Base-by-base conservation (phyloP, 805 yeast species). In the Sugiyamaella mastotermitis region DNA sequence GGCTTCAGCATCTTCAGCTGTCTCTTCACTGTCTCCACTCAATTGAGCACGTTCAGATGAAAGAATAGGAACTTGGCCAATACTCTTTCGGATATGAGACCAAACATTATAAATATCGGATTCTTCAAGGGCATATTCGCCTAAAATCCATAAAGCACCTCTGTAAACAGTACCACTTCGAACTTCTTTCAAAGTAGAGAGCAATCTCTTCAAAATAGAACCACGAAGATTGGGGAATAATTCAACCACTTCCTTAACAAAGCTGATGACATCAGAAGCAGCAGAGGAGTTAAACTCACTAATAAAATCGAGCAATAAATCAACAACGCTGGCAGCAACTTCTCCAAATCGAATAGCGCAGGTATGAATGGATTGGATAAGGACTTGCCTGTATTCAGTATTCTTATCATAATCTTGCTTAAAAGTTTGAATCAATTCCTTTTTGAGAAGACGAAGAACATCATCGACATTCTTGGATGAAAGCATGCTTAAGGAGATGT, bases 101-200 rank as follows among this genome's bases (percentile, higher is more conserved):
- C 98, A 94, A 4, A 94, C 79, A 18, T 71, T 72, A 58, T 82
- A 83, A 45, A 92, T 78, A 37, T 82, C 82, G 18, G 69, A 61
- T 47, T 80, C 86, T 37, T 79, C 80, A 32, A 72, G 54, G 27
- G 88, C 69, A 61, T 87, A 92, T 63, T 94, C 98, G 61, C 99
- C 98, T 52, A 92, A 64, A 35, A 92, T 80, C 99, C 99, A 92
- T 43, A 94, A 68, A 0, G 94, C 86, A 21, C 95, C 94, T 49
- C 97, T 79, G 65, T 78, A 83, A 8, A 92, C 95, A 53, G 87
- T 87, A 9, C 95, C 94, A 43, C 92, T 80, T 57, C 78, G 83
- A 35, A 85, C 79, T 17, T 68, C 66, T 19, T 76, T 76, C 55
- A 92, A 68, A 10, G 85, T 66, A 6, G 52, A 51, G 31, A 86